Evolutionary conservation across 2,329 filamentous ascomycete genomes (phyloP), one percentile per base, ranked within the genome.

Genomic region (Colletotrichum sp.): DNA sequence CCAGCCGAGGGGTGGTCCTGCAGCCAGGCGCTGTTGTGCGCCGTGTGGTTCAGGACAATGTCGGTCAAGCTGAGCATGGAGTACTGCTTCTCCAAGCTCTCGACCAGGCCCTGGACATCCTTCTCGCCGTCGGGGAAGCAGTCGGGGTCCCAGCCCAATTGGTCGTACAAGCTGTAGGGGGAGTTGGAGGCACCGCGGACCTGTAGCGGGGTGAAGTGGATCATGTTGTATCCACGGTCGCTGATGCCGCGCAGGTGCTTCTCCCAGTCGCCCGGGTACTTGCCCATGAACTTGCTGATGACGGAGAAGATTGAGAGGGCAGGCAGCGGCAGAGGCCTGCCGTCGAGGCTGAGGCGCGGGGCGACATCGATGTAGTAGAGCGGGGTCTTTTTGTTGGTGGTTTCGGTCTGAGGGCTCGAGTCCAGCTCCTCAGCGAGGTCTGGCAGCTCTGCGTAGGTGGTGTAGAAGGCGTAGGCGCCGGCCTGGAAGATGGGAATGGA

Each of bases 221-320:
- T 93, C 96, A 99, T 98, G 87, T 99, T 99, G 89, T 99, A 99
- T 62, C 96, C 96, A 77, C 97, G 91, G 81, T 95, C 92, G 83
- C 95, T 95, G 83, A 99, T 98, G 32, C 97, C 96, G 72, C 91
- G 90, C 73, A 99, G 87, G 83, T 99, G 96, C 68, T 92, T 94
- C 83, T 98, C 92, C 96, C 96, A 99, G 81, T 98, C 95, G 18
- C 89, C 89, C 0, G 96, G 95, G 82, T 97, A 98, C 82, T 94
- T 93, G 78, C 97, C 97, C 95, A 99, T 98, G 87, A 98, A 98
- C 86, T 99, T 99, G 83, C 96, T 98, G 78, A 99, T 95, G 72
- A 96, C 90, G 13, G 97, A 99, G 86, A 98, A 98, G 79, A 98
- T 91, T 16, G 95, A 98, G 66, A 99, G 89, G 1, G 96, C 95